phyloP scores from a whole-genome alignment of 495 filamentous ascomycete species.

The Recurvomyces mirabilis region DNA sequence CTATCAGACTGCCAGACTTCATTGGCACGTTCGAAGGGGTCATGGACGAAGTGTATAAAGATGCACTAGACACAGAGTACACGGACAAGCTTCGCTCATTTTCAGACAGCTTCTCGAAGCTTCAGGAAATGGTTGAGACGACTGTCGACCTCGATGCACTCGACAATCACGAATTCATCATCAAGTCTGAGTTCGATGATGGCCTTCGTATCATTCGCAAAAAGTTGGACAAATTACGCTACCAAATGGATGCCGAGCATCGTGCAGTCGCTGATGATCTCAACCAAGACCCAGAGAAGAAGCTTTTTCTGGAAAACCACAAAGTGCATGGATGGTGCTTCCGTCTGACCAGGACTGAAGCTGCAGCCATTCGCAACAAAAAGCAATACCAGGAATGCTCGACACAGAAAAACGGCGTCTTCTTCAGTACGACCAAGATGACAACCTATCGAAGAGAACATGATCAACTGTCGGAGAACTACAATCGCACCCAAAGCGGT shows the following conservation, averaged over 20 bases:
- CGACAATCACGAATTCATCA: slow-evolving; percentile 95
- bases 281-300: slow-evolving; percentile 92
- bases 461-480: slow-evolving; percentile 88
- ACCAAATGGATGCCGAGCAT: slow-evolving; percentile 80
- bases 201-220: slow-evolving; percentile 75
- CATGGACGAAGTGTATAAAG: slow-evolving; percentile 90
- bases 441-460: slow-evolving; percentile 77
- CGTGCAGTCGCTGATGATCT: slow-evolving; percentile 64
- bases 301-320: slow-evolving; percentile 95
- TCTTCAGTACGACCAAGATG: slow-evolving; percentile 85
- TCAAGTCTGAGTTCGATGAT: slow-evolving; percentile 97
- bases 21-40: slow-evolving; percentile 79
- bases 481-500: slow-evolving; percentile 88
- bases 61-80: slow-evolving; percentile 78
- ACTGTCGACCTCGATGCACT: slow-evolving; percentile 93
- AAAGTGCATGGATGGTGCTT: slow-evolving; percentile 95
- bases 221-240: slow-evolving; percentile 72
- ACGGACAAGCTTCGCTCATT: slow-evolving; percentile 66
- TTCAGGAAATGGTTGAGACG: slow-evolving; percentile 98
- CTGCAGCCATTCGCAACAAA: slow-evolving; percentile 85
- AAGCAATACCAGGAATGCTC: slow-evolving; percentile 86
- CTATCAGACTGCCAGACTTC: slow-evolving; percentile 83
- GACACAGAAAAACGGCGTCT: slow-evolving; percentile 97
- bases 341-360: slow-evolving; percentile 81
- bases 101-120: slow-evolving; percentile 67